Base-by-base conservation (phyloP, 2,329 filamentous ascomycete genomes). In the Peltaster fructicola region DNA sequence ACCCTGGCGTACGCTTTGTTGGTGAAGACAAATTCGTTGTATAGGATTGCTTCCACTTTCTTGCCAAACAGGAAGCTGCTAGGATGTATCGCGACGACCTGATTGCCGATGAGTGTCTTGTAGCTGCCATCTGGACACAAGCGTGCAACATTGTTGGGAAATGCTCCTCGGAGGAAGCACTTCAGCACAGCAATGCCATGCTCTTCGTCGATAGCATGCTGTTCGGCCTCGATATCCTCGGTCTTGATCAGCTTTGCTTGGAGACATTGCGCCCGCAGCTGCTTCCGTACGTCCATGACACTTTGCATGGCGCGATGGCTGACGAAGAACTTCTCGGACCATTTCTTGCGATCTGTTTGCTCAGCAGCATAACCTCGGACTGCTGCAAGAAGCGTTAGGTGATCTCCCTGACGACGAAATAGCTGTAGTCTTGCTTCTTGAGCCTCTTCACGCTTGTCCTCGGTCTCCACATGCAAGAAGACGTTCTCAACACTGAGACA, bases 21-120 rank as follows among this genome's bases (percentile, higher is more conserved):
- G 11, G 69, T 74, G 39, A 67, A 74, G 3, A 73, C 65, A 44
- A 68, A 72, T 43, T 73, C 68, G 30, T 65, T 68, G 38, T 70
- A 74, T 43, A 73, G 54, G 26, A 74, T 68, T 2, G 64, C 68
- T 45, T 71, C 67, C 5, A 68, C 54, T 34, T 65, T 66, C 39
- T 61, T 61, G 11, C 65, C 64, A 38, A 66, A 68, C 5, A 73
- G 44, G 8, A 68, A 64, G 31, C 64, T 70, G 6, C 61, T 63
- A 1, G 68, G 68, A 40, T 73, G 69, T 18, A 74, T 70, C 1
- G 66, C 59, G 1, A 74, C 66, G 0, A 57, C 59, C 44, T 73
- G 68, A 33, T 69, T 69, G 3, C 66, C 65, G 6, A 65, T 51
- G 13, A 72, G 51, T 0, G 68, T 73, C 30, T 61, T 62, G 37